Evolutionary conservation across 106 monocot genomes (phyloP).

Genomic region (Apostasia shenzhenica): DNA sequence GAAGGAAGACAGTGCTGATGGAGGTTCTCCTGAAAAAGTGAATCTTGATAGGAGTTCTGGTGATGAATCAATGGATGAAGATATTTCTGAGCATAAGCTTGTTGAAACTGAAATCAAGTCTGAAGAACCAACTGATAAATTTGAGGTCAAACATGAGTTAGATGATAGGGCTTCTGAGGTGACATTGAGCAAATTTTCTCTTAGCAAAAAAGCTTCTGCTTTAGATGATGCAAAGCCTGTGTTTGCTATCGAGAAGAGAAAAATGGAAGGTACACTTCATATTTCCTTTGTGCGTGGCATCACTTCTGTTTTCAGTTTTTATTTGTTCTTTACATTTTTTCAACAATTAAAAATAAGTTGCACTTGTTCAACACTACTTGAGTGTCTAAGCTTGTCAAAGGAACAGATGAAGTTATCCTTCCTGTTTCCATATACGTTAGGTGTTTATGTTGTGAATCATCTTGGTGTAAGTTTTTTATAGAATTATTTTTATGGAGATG

Average conservation of each 20-base stretch:
- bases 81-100: constrained; percentile 51
- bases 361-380: too few relatives aligned
- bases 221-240: constrained; percentile 23
- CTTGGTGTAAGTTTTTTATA: too few relatives aligned
- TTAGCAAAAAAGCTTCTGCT: constrained; percentile 26
- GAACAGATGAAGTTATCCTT: too few relatives aligned
- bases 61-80: constrained; percentile 82
- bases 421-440: too few relatives aligned
- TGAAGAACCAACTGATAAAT: constrained; percentile 15
- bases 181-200: constrained; percentile 11
- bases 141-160: constrained; percentile 25
- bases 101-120: constrained; percentile 27
- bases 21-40: constrained; percentile 53
- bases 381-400: too few relatives aligned
- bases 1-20: constrained; percentile 36
- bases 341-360: too few relatives aligned
- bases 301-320: not conserved
- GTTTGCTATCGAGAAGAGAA: constrained; percentile 59
- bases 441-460: too few relatives aligned
- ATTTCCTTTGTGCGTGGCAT: not conserved
- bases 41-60: constrained; percentile 84
- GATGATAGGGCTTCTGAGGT: constrained; percentile 16
- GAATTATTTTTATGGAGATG: too few relatives aligned
- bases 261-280: constrained; percentile 59
- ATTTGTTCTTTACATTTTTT: too few relatives aligned